Evolutionary conservation across 352 stramenopile genomes (phyloP), one percentile per base, ranked within the genome.

Genomic region (Pythium folliculosum): DNA sequence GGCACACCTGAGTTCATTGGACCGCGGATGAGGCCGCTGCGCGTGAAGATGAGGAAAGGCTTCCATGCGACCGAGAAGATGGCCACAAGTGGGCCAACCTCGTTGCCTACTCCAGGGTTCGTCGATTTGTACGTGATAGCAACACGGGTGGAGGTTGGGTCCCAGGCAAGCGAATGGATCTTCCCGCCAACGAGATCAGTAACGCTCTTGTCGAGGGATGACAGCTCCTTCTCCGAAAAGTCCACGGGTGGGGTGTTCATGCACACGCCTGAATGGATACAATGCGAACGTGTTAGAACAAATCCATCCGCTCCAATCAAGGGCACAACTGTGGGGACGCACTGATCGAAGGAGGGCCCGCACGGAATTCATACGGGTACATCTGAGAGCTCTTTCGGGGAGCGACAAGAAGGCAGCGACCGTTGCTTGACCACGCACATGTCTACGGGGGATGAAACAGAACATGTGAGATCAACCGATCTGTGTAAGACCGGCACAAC

Each of bases 31-130:
- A 72, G 10, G 55, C 40, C 50, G 10, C 59, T 53, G 16, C 40
- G 63, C 25, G 86, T 90, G 44, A 94, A 90, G 63, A 91, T 91
- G 23, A 94, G 70, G 65, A 89, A 92, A 9, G 86, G 86, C 53
- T 81, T 67, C 84, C 80, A 90, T 9, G 70, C 71, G 43, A 92
- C 86, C 5, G 65, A 81, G 72, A 91, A 91, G 67, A 94, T 88
- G 23, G 73, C 80, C 10, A 94, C 79, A 4, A 94, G 75, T n/a
- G 77, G 60, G 2, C 77, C 76, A 12, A 78, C 79, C 17, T 77
- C 68, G 71, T 61, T 43, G 48, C 63, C 19, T 27, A 45, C 56
- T 21, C 47, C 45, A 27, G 71, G 12, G 49, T 55, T 57, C 51
- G 65, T 53, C 47, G 63, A 51, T 38, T 70, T 63, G 64, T 86